Evolutionary conservation across 176 grass and related monocot genomes (phyloP).

Genomic region (Oryza glaberrima): DNA sequence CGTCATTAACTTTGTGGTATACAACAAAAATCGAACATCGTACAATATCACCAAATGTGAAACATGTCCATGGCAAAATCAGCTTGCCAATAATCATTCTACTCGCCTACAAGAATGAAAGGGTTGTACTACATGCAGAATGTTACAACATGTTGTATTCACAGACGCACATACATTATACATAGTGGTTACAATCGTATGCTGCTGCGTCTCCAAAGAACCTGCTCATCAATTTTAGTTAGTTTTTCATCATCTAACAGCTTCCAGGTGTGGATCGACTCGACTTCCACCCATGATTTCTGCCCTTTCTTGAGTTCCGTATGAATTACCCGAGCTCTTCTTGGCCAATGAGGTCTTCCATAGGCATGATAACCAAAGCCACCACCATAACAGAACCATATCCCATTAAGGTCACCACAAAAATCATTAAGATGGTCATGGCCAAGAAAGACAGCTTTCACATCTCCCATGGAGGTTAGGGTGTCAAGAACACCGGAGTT

Average conservation of each 20-base stretch:
- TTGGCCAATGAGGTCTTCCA: constrained; percentile 76
- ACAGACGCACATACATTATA: constrained; percentile 18
- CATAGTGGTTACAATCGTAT: constrained; percentile 8
- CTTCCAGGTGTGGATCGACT: constrained; percentile 79
- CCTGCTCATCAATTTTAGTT: constrained; percentile 77
- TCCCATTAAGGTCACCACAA: constrained; percentile 63
- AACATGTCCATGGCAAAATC: not conserved
- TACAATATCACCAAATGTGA: not conserved
- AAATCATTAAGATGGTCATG: constrained; percentile 98
- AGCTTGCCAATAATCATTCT: constrained; percentile 18
- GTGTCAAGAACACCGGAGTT: constrained; percentile 71
- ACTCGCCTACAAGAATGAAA: constrained; percentile 38
- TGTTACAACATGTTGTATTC: not conserved
- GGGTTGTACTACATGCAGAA: constrained; percentile 11
- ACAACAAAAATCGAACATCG: not conserved
- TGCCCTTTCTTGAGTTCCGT: constrained; percentile 58
- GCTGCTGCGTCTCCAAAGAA: constrained; percentile 59
- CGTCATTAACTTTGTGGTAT: not conserved
- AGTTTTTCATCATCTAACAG: constrained; percentile 70
- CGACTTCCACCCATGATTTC: constrained; percentile 60
- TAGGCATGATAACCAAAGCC: constrained; percentile 92
- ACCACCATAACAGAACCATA: constrained; percentile 97
- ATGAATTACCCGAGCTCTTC: constrained; percentile 70
- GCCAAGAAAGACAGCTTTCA: constrained; percentile 87
- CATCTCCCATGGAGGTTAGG: constrained; percentile 71